phyloP scores from a whole-genome alignment of 768 basidiomycete genomes.

The Strobilomyces confusus region DNA sequence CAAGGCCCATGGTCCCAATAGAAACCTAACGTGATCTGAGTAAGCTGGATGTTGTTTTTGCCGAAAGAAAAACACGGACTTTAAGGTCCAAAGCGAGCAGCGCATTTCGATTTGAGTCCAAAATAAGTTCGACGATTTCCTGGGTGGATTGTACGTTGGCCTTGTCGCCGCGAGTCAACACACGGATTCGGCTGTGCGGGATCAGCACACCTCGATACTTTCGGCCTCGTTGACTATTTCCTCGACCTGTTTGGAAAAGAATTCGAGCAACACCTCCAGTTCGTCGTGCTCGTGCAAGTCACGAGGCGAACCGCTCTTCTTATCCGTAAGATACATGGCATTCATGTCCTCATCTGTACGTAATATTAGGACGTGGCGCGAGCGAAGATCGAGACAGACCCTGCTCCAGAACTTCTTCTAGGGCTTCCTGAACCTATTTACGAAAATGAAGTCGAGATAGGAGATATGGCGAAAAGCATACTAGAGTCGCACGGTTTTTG shows the following conservation, averaged over 20 bases:
- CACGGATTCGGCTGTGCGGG: background rate
- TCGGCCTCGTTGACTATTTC: constrained; percentile 94
- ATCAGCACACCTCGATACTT: constrained; percentile 64
- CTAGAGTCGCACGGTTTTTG: constrained; percentile 85
- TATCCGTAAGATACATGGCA: constrained; percentile 93
- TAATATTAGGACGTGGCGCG: background rate
- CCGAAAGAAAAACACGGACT: constrained; percentile 36
- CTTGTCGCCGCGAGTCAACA: constrained; percentile 27
- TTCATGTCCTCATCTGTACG: constrained; percentile 83
- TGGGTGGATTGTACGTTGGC: constrained; percentile 95
- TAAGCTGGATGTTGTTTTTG: background rate
- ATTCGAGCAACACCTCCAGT: constrained; percentile 88
- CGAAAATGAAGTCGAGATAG: background rate
- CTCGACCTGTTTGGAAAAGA: constrained; percentile 94
- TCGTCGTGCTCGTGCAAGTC: constrained; percentile 83
- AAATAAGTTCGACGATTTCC: constrained; percentile 94
- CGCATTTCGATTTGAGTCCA: constrained; percentile 93
- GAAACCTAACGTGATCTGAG: constrained; percentile 54
- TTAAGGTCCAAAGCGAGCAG: constrained; percentile 89
- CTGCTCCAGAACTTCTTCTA: constrained; percentile 90
- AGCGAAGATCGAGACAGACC: constrained; percentile 42
- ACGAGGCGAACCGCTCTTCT: constrained; percentile 60
- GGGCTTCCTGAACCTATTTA: constrained; percentile 75
- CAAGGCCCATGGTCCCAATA: constrained; percentile 92
- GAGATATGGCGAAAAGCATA: constrained; percentile 29